A percentile compares a stretch with the other conserved stretches of the same genome.
These are phyloP conservation scores for Pleoardoris graminearum DNA, from an alignment of 2,329 filamentous ascomycete species.

Conservation along the genomic window DNA sequence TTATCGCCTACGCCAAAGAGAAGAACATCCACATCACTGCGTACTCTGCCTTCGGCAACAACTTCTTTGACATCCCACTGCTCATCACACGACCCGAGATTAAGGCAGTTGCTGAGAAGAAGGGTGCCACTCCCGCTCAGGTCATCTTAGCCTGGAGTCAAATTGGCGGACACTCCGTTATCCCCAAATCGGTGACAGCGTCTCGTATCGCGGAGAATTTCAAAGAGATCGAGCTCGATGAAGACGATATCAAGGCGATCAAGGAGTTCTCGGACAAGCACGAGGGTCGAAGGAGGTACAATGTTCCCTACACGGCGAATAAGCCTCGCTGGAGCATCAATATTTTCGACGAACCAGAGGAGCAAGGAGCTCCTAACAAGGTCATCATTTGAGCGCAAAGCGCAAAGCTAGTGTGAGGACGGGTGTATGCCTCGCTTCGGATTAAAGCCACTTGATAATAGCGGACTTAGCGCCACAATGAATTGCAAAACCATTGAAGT, in stretches of 20 bases:
- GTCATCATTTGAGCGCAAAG: neutral
- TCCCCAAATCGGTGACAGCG: constrained; percentile 35
- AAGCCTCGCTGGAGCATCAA: constrained; percentile 36
- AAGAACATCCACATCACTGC: constrained; percentile 40
- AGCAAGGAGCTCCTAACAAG: constrained; percentile 27
- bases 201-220: constrained; percentile 35
- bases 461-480: too few species aligned
- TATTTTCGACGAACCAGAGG: constrained; percentile 39
- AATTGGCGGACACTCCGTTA: constrained; percentile 55
- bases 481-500: too few species aligned
- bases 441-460: too few species aligned
- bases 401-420: too few species aligned
- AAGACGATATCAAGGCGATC: constrained; percentile 29
- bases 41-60: constrained; percentile 50
- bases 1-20: constrained; percentile 34
- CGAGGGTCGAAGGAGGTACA: constrained; percentile 30
- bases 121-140: constrained; percentile 71
- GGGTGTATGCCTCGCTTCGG: neutral
- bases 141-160: constrained; percentile 85
- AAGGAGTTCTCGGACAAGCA: constrained; percentile 57
- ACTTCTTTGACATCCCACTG: constrained; percentile 55
- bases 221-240: constrained; percentile 31
- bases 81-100: constrained; percentile 71
- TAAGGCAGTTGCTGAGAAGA: constrained; percentile 66
- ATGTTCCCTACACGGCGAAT: constrained; percentile 50